Evolutionary conservation across 805 yeast species (phyloP).

Genomic region (Candida incommunis): DNA sequence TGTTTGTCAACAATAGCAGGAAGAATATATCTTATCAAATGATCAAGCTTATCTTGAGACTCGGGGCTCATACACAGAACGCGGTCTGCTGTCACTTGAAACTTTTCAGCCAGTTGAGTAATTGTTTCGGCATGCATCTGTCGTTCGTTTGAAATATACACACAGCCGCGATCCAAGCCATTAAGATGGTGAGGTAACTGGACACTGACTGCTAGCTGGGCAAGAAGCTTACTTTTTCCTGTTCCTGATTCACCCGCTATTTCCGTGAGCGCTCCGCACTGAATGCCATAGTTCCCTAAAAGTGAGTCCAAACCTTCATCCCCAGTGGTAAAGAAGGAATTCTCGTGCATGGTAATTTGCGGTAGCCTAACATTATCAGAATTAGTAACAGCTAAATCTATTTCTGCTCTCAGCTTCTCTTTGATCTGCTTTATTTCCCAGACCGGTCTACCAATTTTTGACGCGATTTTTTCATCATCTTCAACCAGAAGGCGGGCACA

Average conservation of each 20-base stretch:
- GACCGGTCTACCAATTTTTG: background rate
- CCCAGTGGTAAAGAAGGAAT: slow-evolving; percentile 35
- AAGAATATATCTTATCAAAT: slow-evolving; percentile 52
- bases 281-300: slow-evolving; percentile 46
- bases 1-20: slow-evolving; percentile 37
- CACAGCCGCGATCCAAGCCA: slow-evolving; percentile 36
- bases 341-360: background rate
- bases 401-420: background rate
- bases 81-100: slow-evolving; percentile 9
- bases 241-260: slow-evolving; percentile 72
- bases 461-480: background rate
- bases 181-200: slow-evolving; percentile 35
- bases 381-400: background rate
- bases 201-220: slow-evolving; percentile 48
- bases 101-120: slow-evolving; percentile 30
- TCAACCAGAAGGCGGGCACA: background rate
- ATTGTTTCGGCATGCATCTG: slow-evolving; percentile 54
- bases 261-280: slow-evolving; percentile 48
- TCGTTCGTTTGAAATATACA: slow-evolving; percentile 72
- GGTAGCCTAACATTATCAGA: background rate
- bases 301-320: slow-evolving; percentile 33
- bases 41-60: slow-evolving; percentile 62
- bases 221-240: slow-evolving; percentile 72
- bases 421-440: slow-evolving; percentile 10
- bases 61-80: slow-evolving; percentile 22